phyloP scores from a whole-genome alignment of 208 protist species.

The Acanthamoeba lenticulata region DNA sequence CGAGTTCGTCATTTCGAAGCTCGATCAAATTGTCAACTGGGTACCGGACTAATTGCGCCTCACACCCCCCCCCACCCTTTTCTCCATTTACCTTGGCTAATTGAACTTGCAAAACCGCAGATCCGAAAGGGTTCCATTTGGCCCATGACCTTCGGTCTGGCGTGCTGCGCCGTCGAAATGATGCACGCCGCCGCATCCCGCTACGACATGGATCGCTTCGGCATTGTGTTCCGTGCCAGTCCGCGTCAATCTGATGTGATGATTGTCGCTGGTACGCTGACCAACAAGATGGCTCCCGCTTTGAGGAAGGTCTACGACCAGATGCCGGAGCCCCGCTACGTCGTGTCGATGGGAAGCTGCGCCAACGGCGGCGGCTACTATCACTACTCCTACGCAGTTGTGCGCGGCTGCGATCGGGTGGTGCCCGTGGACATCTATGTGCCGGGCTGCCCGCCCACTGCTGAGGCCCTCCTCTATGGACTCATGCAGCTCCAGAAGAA shows the following conservation, averaged over 20 bases:
- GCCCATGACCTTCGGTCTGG: conserved; percentile 98
- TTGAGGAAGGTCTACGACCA: conserved; percentile 97
- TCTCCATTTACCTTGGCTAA: neutral
- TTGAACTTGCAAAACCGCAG: neutral
- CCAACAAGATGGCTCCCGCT: conserved; percentile 99
- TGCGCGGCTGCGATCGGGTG: conserved; percentile 96
- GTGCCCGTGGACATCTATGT: conserved; percentile 99
- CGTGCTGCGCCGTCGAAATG: conserved; percentile 96
- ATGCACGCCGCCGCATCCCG: conserved; percentile 91
- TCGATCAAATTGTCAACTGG: conserved; percentile 88
- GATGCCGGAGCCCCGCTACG: conserved; percentile 93
- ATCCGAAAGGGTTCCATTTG: conserved; percentile 93
- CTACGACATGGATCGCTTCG: conserved; percentile 98
- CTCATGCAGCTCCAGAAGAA: conserved; percentile 88
- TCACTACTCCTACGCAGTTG: conserved; percentile 97
- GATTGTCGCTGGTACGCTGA: conserved; percentile 98
- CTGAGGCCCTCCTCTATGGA: conserved; percentile 90
- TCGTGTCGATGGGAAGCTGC: conserved; percentile 94
- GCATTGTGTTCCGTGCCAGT: conserved; percentile 93
- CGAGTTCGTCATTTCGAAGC: conserved; percentile 83
- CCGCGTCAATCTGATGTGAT: conserved; percentile 97
- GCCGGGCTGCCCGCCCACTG: conserved; percentile 98
- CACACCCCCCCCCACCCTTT: neutral
- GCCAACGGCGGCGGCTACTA: conserved; percentile 99
- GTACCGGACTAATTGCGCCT: conserved; percentile 62